Conservation (phyloP, 1,139 yeast species). For the Geotrichum bryndzae region DNA sequence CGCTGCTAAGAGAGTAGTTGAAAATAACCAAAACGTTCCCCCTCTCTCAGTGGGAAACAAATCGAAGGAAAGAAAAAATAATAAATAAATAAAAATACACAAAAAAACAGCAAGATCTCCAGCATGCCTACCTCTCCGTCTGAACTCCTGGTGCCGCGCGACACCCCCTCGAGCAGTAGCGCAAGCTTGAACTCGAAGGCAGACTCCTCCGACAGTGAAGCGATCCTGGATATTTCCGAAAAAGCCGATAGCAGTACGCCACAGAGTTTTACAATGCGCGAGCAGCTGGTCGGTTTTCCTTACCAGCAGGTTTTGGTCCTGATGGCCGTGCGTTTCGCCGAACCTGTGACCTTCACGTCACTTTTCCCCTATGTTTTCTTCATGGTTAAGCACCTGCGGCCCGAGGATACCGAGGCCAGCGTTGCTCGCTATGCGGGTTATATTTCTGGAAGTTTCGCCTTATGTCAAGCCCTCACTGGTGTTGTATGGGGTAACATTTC, state of each 20-base stretch:
- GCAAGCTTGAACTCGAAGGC: neutral
- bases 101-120: no score
- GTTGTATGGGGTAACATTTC: slow-evolving; percentile 55
- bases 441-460: slow-evolving; percentile 50
- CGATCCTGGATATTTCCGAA: slow-evolving; percentile 20
- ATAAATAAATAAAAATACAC: no score
- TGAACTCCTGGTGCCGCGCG: neutral
- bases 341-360: slow-evolving; percentile 60
- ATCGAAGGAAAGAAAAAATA: no score
- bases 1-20: no score
- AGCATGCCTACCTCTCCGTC: neutral
- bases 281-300: slow-evolving; percentile 44
- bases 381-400: slow-evolving; percentile 45
- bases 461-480: slow-evolving; percentile 49
- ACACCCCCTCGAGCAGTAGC: neutral
- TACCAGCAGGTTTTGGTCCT: slow-evolving; percentile 44
- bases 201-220: neutral
- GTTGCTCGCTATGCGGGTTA: slow-evolving; percentile 56
- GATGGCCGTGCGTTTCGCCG: slow-evolving; percentile 48
- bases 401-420: slow-evolving; percentile 26
- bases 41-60: no score
- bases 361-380: slow-evolving; percentile 59
- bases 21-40: no score
- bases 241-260: neutral
- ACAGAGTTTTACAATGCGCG: slow-evolving; percentile 26